Percentiles rank a stretch among this genome's conserved stretches.
Evolutionary conservation across 1,139 yeast species (phyloP).

Genomic region (Diutina sp.): DNA sequence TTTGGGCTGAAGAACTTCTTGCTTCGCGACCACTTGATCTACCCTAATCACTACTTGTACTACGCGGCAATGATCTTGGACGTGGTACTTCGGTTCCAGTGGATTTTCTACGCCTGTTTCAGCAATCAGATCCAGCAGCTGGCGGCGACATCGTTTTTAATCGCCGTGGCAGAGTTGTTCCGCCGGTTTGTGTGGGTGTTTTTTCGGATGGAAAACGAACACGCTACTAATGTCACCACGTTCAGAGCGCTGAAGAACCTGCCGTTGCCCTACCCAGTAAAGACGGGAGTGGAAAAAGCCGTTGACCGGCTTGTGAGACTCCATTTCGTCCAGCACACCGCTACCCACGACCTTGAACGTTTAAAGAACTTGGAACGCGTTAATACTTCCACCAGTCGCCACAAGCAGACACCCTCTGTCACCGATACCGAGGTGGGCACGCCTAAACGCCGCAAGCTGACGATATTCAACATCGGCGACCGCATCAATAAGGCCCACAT

Average conservation of each 20-base stretch:
- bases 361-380: neutral
- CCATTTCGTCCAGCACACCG: neutral
- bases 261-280: constrained; percentile 64
- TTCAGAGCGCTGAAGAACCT: constrained; percentile 81
- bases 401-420: neutral
- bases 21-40: constrained; percentile 63
- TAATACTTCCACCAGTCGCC: neutral
- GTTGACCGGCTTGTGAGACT: neutral
- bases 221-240: constrained; percentile 73
- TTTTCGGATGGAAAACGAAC: constrained; percentile 93
- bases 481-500: constrained; percentile 72
- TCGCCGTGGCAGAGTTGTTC: constrained; percentile 70
- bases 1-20: constrained; percentile 41
- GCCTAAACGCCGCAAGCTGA: constrained; percentile 18
- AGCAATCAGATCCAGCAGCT: constrained; percentile 73
- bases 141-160: constrained; percentile 76
- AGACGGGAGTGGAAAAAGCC: neutral
- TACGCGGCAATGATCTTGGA: constrained; percentile 65
- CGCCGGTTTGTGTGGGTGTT: constrained; percentile 83
- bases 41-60: constrained; percentile 44
- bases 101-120: constrained; percentile 77
- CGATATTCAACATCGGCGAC: constrained; percentile 36
- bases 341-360: neutral
- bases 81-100: constrained; percentile 68
- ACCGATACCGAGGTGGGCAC: neutral